Evolutionary conservation across 176 grass and related monocot genomes (phyloP).

Genomic region (Musa itinerans): DNA sequence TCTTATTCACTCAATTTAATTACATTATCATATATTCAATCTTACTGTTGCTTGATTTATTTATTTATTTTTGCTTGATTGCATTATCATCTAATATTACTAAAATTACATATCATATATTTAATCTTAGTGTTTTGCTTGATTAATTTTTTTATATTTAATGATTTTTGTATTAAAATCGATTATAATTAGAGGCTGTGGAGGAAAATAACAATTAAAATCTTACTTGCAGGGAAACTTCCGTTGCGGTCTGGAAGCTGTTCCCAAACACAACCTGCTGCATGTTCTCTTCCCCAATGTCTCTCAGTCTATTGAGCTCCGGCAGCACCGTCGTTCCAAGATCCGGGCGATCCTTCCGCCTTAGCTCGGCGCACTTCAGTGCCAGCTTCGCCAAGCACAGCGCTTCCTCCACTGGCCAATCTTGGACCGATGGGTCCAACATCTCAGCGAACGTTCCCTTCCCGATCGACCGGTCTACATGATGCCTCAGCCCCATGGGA

Average conservation of each 20-base stretch:
- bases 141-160: no score
- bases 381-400: slow-evolving; percentile 21
- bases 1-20: no score
- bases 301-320: slow-evolving; percentile 31
- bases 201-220: not conserved
- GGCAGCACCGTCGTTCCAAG: slow-evolving; percentile 27
- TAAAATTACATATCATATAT: no score
- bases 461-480: slow-evolving; percentile 15
- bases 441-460: slow-evolving; percentile 19
- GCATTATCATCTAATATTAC: no score
- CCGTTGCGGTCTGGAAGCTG: not conserved
- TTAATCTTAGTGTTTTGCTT: no score
- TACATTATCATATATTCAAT: no score
- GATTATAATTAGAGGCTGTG: not conserved
- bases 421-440: slow-evolving; percentile 24
- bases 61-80: no score
- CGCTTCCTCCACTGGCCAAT: slow-evolving; percentile 35
- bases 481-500: slow-evolving; percentile 32
- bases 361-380: slow-evolving; percentile 30
- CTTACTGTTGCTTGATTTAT: no score
- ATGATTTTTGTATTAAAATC: no score
- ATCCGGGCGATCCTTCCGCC: slow-evolving; percentile 35
- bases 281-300: slow-evolving; percentile 11
- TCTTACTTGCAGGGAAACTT: not conserved
- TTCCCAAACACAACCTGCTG: not conserved